Conservation (phyloP, 2,329 filamentous ascomycete genomes). For the Boeremia exigua region DNA sequence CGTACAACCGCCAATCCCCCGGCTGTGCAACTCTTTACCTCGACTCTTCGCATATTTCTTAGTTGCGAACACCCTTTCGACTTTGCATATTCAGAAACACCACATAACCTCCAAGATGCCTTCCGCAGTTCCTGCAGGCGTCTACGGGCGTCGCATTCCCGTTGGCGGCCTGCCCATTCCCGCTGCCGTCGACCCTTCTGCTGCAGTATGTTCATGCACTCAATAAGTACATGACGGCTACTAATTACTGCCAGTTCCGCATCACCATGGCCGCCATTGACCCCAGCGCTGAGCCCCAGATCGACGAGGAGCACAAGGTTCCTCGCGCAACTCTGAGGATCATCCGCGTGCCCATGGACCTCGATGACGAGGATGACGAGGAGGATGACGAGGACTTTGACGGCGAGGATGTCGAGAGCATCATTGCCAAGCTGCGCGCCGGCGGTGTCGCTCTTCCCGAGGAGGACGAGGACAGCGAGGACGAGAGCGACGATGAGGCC, state of each 20-base stretch:
- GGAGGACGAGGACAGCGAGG: slow-evolving; percentile 51
- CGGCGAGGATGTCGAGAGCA: slow-evolving; percentile 52
- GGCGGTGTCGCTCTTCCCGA: slow-evolving; percentile 42
- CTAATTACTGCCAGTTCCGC: slow-evolving; percentile 71
- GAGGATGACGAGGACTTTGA: slow-evolving; percentile 56
- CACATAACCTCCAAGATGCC: slow-evolving; percentile 41
- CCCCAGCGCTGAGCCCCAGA: slow-evolving; percentile 71
- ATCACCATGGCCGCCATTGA: slow-evolving; percentile 99
- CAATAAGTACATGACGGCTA: background rate
- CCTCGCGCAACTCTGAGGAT: slow-evolving; percentile 90
- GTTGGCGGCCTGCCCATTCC: slow-evolving; percentile 82
- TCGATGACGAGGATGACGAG: slow-evolving; percentile 64
- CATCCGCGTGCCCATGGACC: slow-evolving; percentile 72
- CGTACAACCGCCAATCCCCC: slow-evolving; percentile 26
- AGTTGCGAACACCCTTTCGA: background rate
- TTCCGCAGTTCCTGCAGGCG: slow-evolving; percentile 66
- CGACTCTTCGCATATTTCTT: background rate
- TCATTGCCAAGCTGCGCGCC: slow-evolving; percentile 45
- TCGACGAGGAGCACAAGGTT: slow-evolving; percentile 52
- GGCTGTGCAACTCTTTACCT: slow-evolving; percentile 26
- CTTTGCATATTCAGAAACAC: slow-evolving; percentile 1
- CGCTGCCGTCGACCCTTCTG: slow-evolving; percentile 75
- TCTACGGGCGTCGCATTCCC: slow-evolving; percentile 93
- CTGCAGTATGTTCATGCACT: slow-evolving; percentile 69
- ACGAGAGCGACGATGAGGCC: slow-evolving; percentile 71